A percentile compares a stretch with the other conserved stretches of the same genome.
Evolutionary conservation across 148 eudicot genomes (phyloP).

Genomic region (Silene conica): DNA sequence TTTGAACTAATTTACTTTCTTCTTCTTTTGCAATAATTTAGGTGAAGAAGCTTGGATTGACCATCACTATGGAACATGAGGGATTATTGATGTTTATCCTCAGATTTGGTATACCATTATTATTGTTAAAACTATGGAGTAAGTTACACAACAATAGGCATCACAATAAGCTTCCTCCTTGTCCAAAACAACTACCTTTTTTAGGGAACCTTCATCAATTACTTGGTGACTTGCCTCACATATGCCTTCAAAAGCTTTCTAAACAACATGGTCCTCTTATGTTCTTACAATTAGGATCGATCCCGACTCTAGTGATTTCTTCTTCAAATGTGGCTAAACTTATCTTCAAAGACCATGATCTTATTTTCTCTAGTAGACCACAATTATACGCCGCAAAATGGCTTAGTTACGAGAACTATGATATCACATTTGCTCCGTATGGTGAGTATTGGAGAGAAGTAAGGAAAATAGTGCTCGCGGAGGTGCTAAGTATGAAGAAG

Average conservation of each 20-base stretch:
- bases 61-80: conserved; percentile 3
- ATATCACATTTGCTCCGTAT: conserved; percentile 36
- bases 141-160: background rate
- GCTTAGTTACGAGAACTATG: conserved; percentile 30
- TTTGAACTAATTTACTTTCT: too few relatives aligned
- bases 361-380: conserved; percentile 43
- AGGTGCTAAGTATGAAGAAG: conserved; percentile 38
- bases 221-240: conserved; percentile 32
- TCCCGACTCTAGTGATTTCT: conserved; percentile 49
- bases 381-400: conserved; percentile 26
- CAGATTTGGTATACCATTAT: conserved; percentile 4
- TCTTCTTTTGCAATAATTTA: background rate
- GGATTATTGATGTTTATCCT: background rate
- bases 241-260: conserved; percentile 30
- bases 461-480: conserved; percentile 31
- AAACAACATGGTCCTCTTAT: conserved; percentile 41
- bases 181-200: conserved; percentile 47
- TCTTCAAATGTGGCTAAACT: conserved; percentile 40
- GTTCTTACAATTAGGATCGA: conserved; percentile 45
- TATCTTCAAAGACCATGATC: conserved; percentile 41
- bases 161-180: conserved; percentile 34
- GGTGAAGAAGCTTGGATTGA: background rate
- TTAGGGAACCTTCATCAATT: conserved; percentile 52
- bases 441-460: conserved; percentile 50
- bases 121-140: conserved; percentile 3